These are phyloP conservation scores for Lepraria neglecta DNA, from an alignment of 495 filamentous ascomycete species.

Conservation along the genomic window DNA sequence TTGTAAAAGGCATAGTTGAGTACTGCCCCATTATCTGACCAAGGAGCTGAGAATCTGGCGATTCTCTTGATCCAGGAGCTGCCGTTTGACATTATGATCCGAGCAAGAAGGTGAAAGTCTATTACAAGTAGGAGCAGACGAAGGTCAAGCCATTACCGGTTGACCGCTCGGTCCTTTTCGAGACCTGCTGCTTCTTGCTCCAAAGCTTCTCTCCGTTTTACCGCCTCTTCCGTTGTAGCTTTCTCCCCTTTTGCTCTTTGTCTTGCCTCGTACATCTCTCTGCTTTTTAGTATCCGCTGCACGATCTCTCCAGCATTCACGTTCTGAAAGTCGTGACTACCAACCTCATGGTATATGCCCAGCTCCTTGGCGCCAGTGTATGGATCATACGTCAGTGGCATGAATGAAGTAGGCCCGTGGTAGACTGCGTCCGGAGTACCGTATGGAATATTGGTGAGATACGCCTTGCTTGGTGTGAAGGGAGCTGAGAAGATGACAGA, in stretches of 20 bases:
- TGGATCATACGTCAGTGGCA: slow-evolving; percentile 78
- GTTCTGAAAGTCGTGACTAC: slow-evolving; percentile 66
- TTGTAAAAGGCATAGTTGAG: too few species aligned
- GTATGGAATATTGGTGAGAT: slow-evolving; percentile 67
- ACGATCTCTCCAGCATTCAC: slow-evolving; percentile 95
- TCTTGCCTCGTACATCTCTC: slow-evolving; percentile 79
- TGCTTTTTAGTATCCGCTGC: slow-evolving; percentile 73
- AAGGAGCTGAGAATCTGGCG: too few species aligned
- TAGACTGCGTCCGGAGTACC: slow-evolving; percentile 78
- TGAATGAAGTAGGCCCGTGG: slow-evolving; percentile 89
- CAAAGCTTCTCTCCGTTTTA: slow-evolving; percentile 36
- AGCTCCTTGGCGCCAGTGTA: slow-evolving; percentile 71
- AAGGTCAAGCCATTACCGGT: slow-evolving; percentile 6
- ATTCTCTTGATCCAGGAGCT: too few species aligned
- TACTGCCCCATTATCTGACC: too few species aligned
- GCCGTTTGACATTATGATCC: too few species aligned
- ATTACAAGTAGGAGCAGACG: too few species aligned
- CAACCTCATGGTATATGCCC: slow-evolving; percentile 71
- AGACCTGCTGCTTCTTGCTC: slow-evolving; percentile 23
- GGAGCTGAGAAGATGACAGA: slow-evolving; percentile 84
- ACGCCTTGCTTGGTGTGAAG: slow-evolving; percentile 69
- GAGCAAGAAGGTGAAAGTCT: too few species aligned
- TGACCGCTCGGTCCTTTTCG: slow-evolving; percentile 15
- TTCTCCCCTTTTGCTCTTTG: slow-evolving; percentile 86
- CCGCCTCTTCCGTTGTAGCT: slow-evolving; percentile 57